phyloP scores from a whole-genome alignment of 2,329 filamentous ascomycete genomes.

The Neonectria neomacrospora region DNA sequence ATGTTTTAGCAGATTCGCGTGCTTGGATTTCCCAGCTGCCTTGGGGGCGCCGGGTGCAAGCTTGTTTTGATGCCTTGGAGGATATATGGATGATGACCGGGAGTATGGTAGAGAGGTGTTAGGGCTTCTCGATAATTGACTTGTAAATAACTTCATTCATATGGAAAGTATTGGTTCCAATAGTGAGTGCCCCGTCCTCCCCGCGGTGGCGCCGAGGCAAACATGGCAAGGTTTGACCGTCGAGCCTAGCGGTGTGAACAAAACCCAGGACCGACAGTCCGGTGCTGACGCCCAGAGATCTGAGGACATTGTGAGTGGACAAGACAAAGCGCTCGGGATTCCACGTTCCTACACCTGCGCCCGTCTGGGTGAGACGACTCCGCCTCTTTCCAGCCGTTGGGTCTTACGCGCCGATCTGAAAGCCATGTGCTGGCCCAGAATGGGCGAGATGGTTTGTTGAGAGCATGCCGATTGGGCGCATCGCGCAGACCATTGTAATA shows the following conservation, averaged over 20 bases:
- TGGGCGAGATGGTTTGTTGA: constrained; percentile 3
- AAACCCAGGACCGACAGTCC: not conserved
- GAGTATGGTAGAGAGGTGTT: constrained; percentile 18
- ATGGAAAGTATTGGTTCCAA: not conserved
- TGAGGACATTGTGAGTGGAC: not conserved
- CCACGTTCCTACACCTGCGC: not conserved
- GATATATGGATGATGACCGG: constrained; percentile 9
- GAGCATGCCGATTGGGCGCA: not conserved
- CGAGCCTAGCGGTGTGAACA: not conserved
- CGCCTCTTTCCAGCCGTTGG: not conserved
- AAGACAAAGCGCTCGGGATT: not conserved
- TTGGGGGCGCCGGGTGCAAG: not conserved
- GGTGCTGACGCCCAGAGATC: not conserved
- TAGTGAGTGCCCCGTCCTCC: not conserved
- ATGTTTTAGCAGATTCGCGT: constrained; percentile 9
- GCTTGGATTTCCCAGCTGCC: constrained; percentile 7
- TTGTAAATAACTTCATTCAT: constrained; percentile 9
- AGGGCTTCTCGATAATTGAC: constrained; percentile 15
- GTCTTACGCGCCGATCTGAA: not conserved
- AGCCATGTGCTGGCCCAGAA: not conserved
- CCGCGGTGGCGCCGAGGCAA: not conserved
- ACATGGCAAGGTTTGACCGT: not conserved
- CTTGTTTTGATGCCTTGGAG: constrained; percentile 1
- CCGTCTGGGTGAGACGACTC: not conserved
- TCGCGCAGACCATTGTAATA: no score